These are phyloP conservation scores for Fennellomyces sp. DNA, from an alignment of 371 early-diverging fungal species.

Conservation along the genomic window DNA sequence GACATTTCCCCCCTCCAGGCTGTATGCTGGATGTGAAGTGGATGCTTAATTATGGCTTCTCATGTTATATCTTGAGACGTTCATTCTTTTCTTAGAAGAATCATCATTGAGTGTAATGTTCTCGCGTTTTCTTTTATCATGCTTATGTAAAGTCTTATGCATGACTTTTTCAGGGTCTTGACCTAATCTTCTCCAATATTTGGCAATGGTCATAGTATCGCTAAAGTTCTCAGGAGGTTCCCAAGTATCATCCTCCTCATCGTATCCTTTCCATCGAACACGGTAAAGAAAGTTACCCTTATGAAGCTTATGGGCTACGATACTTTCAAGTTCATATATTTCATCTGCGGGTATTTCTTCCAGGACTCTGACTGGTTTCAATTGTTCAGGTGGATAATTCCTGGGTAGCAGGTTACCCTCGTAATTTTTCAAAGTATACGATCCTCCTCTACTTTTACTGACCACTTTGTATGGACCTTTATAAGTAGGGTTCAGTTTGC, in stretches of 20 bases:
- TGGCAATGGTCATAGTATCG: constrained; percentile 14
- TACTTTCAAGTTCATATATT: constrained; percentile 5
- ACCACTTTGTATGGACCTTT: constrained; percentile 9
- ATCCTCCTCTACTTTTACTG: constrained; percentile 7
- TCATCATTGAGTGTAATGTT: not conserved
- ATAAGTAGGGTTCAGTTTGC: not conserved
- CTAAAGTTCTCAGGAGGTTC: constrained; percentile 20
- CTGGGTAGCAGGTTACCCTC: not conserved
- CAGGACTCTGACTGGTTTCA: not conserved
- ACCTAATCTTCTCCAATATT: constrained; percentile 8
- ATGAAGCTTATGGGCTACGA: not conserved
- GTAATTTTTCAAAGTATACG: constrained; percentile 6
- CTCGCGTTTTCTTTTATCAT: not conserved
- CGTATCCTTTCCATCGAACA: constrained; percentile 24
- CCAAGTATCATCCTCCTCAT: constrained; percentile 24
- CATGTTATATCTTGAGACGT: not conserved
- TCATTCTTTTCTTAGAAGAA: not conserved
- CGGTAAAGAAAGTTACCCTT: constrained; percentile 15
- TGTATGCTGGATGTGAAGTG: not conserved
- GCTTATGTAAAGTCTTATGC: not conserved
- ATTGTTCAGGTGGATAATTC: not conserved
- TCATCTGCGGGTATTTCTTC: not conserved
- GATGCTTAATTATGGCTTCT: not conserved
- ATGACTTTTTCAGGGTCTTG: not conserved
- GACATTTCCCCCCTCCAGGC: not conserved